Evolutionary conservation across 768 basidiomycete species (phyloP), one percentile per base, ranked within the genome.

Genomic region (Auricularia sp.): DNA sequence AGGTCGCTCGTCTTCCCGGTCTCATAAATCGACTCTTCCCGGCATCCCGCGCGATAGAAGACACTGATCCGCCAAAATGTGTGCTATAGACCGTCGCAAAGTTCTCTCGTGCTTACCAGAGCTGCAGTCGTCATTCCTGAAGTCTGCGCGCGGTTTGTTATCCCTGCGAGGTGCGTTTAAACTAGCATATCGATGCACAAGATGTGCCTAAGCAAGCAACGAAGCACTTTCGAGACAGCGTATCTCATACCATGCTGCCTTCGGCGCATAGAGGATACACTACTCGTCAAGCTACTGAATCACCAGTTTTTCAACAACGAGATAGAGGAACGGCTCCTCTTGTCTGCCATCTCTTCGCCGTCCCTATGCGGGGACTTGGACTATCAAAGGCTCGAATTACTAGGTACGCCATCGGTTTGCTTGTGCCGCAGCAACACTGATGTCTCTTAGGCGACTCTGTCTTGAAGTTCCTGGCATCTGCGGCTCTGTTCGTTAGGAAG

Each of bases 341-440:
- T 85, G 61, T 77, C 80, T 45, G 90, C 93, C 10, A 77, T 92
- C 47, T 86, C 85, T 67, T 77, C 90, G 0, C 87, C 89, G 7
- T 85, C 89, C 8, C 85, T 85, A 39, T 82, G 83, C 36, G 79
- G 83, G 59, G 90, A 89, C 68, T 80, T 81, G 66, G 82, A 94
- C 75, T 94, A 94, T 73, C 90, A 95, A 75, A 85, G 92, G 42
- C 76, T 93, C 58, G 93, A 94, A 73, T 79, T 93, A 62, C 80
- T 94, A 16, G 92, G 91, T 92, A 69, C 65, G 77, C 62, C 64
- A 37, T n/a, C 45, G 35, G 54, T 63, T 13, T 47, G 29, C 29
- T 29, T 29, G 29, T 29, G 29, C 29, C 29, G 29, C 29, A 29
- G 29, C 29, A 29, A 29, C 29, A 29, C 29, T 29, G 29, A 29